Conservation (phyloP, 208 protist species). For the Blastocrithidia nonstop region DNA sequence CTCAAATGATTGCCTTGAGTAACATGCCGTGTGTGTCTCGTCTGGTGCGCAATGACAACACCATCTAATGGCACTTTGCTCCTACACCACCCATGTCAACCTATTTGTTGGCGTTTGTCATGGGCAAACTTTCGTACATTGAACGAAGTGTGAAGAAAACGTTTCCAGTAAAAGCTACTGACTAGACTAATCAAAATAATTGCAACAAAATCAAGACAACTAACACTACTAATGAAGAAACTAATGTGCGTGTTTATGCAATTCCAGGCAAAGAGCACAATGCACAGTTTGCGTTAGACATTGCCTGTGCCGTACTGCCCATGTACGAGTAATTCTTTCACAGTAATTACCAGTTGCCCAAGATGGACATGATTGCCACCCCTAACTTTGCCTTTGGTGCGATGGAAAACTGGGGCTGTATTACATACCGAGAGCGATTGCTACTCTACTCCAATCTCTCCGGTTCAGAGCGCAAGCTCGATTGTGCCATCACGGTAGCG, state of each 20-base stretch:
- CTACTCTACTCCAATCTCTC: slow-evolving; percentile 40
- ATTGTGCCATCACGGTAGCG: slow-evolving; percentile 69
- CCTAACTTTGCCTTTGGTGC: slow-evolving; percentile 90
- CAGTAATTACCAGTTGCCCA: slow-evolving; percentile 82
- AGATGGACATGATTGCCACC: slow-evolving; percentile 92
- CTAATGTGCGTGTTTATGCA: slow-evolving; percentile 30
- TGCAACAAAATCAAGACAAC: slow-evolving; percentile 4
- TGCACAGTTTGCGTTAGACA: slow-evolving; percentile 63
- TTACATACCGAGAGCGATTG: slow-evolving; percentile 89
- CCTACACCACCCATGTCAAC: slow-evolving; percentile 86
- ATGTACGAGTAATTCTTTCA: slow-evolving; percentile 79
- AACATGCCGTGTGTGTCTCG: slow-evolving; percentile 31
- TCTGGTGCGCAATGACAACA: slow-evolving; percentile 6
- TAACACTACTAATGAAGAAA: slow-evolving; percentile 5
- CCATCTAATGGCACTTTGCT: slow-evolving; percentile 39
- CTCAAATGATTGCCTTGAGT: slow-evolving; percentile 51
- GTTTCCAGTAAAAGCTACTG: too few relatives aligned
- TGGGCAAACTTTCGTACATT: slow-evolving; percentile 77
- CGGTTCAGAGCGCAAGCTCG: slow-evolving; percentile 21
- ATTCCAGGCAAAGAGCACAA: slow-evolving; percentile 23
- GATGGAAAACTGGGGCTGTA: slow-evolving; percentile 97
- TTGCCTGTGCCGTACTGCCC: slow-evolving; percentile 40
- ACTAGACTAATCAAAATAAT: too few relatives aligned
- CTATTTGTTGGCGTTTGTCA: slow-evolving; percentile 91
- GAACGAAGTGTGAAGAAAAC: slow-evolving; percentile 8